Base-by-base conservation (phyloP, 2,329 filamentous ascomycete genomes). In the Colletotrichum liaoningense region DNA sequence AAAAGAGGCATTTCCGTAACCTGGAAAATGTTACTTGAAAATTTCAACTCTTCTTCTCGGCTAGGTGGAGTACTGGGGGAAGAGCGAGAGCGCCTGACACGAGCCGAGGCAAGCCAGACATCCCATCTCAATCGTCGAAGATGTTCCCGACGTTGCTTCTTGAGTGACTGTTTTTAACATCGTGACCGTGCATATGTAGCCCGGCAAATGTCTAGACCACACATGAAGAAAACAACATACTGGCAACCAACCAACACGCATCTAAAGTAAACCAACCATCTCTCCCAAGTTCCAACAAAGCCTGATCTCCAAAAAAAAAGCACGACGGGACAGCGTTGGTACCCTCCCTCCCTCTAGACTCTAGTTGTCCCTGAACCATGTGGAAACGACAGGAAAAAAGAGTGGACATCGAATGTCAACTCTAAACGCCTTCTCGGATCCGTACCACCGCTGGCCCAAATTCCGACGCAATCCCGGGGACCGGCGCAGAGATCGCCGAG, bases 351-450 rank as follows among this genome's bases (percentile, higher is more conserved):
- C 16, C 38, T 42, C 16, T 42, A 49, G 4, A 19, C 38, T 42
- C 7, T 8, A n/a, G 8, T 22, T 8, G 42, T 49, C 19, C 42
- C 19, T 49, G 38, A 19, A 42, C 46, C 62, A 35, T 14, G 62
- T 38, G 46, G 46, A 56, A 56, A 65, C 63, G 49, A 28, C 14
- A 33, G 38, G 7, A 42, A 42, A 30, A 56, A 24, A 28, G 56
- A 58, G 52, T 38, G 42, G 70, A 57, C 22, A 42, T 35, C 33
- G 33, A 35, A 35, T 56, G 56, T 26, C 60, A 73, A 73, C 59
- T 65, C 24, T 65, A 73, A 65, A 70, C 70, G 38, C 14, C 55
- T 62, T 28, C 55, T 65, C 70, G 70, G 67, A 70, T 70, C 70
- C 62, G 60, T 70, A 49, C 16, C 26, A 28, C 30, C 49, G 28